Conservation (phyloP, 2,329 filamentous ascomycete species). For the Aspergillus sp. region DNA sequence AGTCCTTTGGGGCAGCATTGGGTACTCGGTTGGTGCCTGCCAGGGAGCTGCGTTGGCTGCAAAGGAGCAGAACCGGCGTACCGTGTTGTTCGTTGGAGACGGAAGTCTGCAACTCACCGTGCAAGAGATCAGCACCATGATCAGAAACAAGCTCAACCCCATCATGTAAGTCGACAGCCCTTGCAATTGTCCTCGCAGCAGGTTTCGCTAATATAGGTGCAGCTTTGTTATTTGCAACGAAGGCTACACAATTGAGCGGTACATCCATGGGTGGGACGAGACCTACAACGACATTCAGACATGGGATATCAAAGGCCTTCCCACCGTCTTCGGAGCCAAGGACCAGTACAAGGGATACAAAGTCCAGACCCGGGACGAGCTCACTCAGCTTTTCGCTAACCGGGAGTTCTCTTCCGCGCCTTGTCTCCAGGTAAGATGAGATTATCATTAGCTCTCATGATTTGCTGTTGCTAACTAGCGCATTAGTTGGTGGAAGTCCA, state of each 20-base stretch:
- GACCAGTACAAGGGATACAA: conserved; percentile 62
- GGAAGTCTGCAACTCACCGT: conserved; percentile 82
- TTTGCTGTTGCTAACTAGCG: conserved; percentile 23
- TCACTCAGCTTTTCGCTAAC: conserved; percentile 65
- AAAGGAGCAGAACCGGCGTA: conserved; percentile 65
- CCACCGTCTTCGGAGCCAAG: conserved; percentile 65
- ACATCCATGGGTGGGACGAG: conserved; percentile 79
- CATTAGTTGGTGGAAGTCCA: conserved; percentile 77
- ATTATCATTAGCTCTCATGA: background rate
- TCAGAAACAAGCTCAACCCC: conserved; percentile 69
- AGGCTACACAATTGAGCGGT: conserved; percentile 85
- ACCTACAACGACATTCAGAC: conserved; percentile 75
- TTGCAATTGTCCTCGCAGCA: background rate
- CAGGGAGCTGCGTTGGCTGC: conserved; percentile 73
- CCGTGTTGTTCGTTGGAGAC: conserved; percentile 85
- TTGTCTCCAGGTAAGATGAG: conserved; percentile 42
- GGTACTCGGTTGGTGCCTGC: conserved; percentile 62
- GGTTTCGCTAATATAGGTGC: conserved; percentile 33
- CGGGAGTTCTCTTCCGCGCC: conserved; percentile 59
- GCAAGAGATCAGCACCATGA: conserved; percentile 82
- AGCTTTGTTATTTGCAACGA: conserved; percentile 81
- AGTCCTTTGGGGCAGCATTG: conserved; percentile 70
- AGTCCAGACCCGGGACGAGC: conserved; percentile 67
- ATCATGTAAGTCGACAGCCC: conserved; percentile 63
- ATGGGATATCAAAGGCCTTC: conserved; percentile 72